Evolutionary conservation across 495 filamentous ascomycete genomes (phyloP).

Genomic region (Tuber indicum): DNA sequence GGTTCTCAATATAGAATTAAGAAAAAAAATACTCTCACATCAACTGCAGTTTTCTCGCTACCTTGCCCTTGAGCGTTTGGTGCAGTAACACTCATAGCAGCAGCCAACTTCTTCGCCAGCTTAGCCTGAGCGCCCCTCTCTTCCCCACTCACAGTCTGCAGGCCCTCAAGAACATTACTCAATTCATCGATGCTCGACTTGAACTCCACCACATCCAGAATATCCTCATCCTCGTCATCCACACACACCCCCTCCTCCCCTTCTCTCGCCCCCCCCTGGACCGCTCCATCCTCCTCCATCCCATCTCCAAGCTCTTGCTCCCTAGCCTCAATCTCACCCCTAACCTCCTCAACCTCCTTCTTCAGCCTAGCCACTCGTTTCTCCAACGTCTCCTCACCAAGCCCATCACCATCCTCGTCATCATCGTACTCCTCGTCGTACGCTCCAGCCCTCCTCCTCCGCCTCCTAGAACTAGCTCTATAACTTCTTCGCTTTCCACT

Average conservation of each 20-base stretch:
- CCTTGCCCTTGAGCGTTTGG: not conserved
- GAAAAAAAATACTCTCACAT: constrained; percentile 3
- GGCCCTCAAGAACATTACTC: constrained; percentile 30
- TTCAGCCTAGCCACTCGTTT: constrained; percentile 69
- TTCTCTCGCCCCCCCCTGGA: constrained; percentile 11
- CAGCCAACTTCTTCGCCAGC: constrained; percentile 33
- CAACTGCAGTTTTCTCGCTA: not conserved
- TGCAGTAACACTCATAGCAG: constrained; percentile 16
- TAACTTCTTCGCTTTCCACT: constrained; percentile 72
- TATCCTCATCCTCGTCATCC: constrained; percentile 14
- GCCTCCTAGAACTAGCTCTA: constrained; percentile 60
- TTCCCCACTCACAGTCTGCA: constrained; percentile 23
- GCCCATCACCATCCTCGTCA: constrained; percentile 36
- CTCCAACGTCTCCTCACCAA: constrained; percentile 44
- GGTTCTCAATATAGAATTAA: constrained; percentile 27
- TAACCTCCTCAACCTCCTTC: constrained; percentile 72
- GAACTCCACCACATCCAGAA: constrained; percentile 47
- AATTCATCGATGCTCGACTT: constrained; percentile 56
- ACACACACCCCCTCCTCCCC: constrained; percentile 38
- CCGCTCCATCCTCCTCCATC: constrained; percentile 35
- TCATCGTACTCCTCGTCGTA: constrained; percentile 50
- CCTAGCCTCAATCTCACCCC: constrained; percentile 56
- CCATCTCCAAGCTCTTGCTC: constrained; percentile 42
- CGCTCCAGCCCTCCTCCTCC: constrained; percentile 54
- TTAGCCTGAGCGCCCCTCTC: constrained; percentile 38